phyloP scores from a whole-genome alignment of 768 basidiomycete genomes.

The Pholiota molesta region DNA sequence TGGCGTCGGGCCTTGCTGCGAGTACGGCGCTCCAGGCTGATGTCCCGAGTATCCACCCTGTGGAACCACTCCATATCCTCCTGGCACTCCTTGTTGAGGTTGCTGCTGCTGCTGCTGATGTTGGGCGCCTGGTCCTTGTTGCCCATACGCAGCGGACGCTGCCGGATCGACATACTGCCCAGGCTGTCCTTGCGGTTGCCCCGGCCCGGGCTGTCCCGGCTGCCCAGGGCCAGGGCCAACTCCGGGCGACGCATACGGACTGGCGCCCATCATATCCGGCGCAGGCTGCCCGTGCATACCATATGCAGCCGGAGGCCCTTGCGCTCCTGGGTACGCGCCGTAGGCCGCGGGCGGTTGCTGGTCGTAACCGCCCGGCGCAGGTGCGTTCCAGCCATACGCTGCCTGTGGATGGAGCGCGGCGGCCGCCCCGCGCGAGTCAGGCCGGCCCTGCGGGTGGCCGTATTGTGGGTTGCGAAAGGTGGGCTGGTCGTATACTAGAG shows the following conservation, averaged over 20 bases:
- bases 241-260: neutral
- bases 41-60: slow-evolving; percentile 34
- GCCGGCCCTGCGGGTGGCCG: slow-evolving; percentile 20
- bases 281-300: slow-evolving; percentile 23
- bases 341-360: slow-evolving; percentile 35
- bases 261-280: neutral
- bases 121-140: neutral
- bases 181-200: slow-evolving; percentile 17
- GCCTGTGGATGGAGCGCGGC: slow-evolving; percentile 28
- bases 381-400: slow-evolving; percentile 55
- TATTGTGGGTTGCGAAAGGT: slow-evolving; percentile 27
- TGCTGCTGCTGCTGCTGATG: slow-evolving; percentile 14
- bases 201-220: neutral
- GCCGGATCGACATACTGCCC: slow-evolving; percentile 16
- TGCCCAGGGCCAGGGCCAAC: neutral
- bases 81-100: slow-evolving; percentile 23
- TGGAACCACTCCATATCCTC: slow-evolving; percentile 28
- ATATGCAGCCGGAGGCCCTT: neutral
- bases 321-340: slow-evolving; percentile 7
- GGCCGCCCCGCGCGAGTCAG: slow-evolving; percentile 30
- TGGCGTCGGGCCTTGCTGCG: slow-evolving; percentile 41
- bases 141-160: slow-evolving; percentile 2
- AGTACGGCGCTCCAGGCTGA: slow-evolving; percentile 38
- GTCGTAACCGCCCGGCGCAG: slow-evolving; percentile 34
- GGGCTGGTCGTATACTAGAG: slow-evolving; percentile 57